A percentile compares a stretch with the other conserved stretches of the same genome.
phyloP scores from a whole-genome alignment of 139 green algal species.

The Diplosphaera chodatii region DNA sequence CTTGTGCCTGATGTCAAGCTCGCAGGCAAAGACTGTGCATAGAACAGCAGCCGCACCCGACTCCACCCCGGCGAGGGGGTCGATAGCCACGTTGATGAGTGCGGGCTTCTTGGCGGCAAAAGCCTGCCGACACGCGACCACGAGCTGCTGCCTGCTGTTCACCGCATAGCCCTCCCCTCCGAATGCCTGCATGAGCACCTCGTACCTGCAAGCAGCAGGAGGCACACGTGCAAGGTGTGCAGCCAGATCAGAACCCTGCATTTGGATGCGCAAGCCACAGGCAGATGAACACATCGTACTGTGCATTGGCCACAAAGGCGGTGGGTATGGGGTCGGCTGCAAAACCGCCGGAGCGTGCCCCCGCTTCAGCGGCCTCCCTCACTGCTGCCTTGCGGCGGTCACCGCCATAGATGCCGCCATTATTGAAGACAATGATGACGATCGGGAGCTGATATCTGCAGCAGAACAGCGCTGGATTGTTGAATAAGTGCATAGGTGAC shows the following conservation, averaged over 20 bases:
- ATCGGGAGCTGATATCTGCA: conserved; percentile 67
- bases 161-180: conserved; percentile 43
- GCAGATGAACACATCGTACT: conserved; percentile 5
- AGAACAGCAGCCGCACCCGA: no score
- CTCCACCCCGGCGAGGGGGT: conserved; percentile 67
- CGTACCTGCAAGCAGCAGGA: conserved; percentile 47
- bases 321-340: conserved; percentile 58
- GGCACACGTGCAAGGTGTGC: no score
- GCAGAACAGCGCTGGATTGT: no score
- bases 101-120: conserved; percentile 31
- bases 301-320: conserved; percentile 51
- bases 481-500: no score
- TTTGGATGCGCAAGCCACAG: no score
- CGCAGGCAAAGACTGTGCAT: no score
- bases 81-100: conserved; percentile 63
- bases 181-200: conserved; percentile 66
- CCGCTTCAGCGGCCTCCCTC: conserved; percentile 21
- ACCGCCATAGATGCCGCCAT: conserved; percentile 75
- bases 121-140: conserved; percentile 24
- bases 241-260: no score
- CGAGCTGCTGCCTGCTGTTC: conserved; percentile 34
- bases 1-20: no score
- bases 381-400: conserved; percentile 48
- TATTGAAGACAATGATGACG: conserved; percentile 74
- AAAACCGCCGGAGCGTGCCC: conserved; percentile 30